A percentile compares a stretch with the other conserved stretches of the same genome.
Conservation (phyloP, 106 monocot species). For the Acorus calamus region DNA sequence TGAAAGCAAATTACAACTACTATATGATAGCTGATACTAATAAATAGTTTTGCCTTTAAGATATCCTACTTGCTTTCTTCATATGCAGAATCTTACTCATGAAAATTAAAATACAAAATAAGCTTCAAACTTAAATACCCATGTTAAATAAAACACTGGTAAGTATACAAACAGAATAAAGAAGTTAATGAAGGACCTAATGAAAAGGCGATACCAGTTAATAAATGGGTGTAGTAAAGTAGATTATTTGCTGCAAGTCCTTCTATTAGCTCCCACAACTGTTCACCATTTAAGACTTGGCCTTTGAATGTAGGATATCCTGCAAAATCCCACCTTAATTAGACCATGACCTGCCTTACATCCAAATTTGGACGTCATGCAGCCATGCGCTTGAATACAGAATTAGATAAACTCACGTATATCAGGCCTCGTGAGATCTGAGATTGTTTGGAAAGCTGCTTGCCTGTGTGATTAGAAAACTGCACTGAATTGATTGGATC, state of each 20-base stretch:
- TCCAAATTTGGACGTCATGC: background rate
- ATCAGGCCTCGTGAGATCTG: conserved; percentile 29
- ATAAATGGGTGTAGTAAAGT: conserved; percentile 88
- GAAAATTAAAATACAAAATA: too few relatives aligned
- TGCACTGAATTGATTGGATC: conserved; percentile 99
- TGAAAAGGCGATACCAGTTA: conserved; percentile 50
- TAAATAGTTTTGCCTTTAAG: too few relatives aligned
- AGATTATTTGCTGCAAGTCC: conserved; percentile 84
- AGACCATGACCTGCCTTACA: background rate
- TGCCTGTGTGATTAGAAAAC: conserved; percentile 99
- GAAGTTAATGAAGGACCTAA: background rate
- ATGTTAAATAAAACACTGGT: too few relatives aligned
- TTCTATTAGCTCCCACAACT: conserved; percentile 92
- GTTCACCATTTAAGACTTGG: conserved; percentile 81
- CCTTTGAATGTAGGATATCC: conserved; percentile 96
- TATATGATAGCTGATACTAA: too few relatives aligned
- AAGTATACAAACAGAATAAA: background rate
- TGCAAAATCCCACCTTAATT: conserved; percentile 24
- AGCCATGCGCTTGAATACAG: conserved; percentile 15
- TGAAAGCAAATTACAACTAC: too few relatives aligned
- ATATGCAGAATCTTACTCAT: too few relatives aligned
- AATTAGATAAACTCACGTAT: conserved; percentile 30
- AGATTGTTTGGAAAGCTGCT: conserved; percentile 45
- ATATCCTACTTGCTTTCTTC: too few relatives aligned
- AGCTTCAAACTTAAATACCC: too few relatives aligned